Base-by-base conservation (phyloP, 805 yeast species). In the Saccharomyces mikatae region DNA sequence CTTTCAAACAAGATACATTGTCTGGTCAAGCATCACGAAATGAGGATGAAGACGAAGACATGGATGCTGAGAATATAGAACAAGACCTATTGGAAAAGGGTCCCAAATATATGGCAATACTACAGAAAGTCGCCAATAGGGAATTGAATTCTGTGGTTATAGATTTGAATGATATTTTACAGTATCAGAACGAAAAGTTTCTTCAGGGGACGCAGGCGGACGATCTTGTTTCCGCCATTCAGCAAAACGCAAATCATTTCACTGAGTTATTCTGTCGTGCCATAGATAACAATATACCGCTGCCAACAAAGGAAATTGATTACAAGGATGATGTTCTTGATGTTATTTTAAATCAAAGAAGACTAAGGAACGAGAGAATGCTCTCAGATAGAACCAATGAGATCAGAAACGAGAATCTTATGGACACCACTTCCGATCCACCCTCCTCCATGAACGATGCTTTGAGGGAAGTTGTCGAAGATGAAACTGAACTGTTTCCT, bases 241-340 rank as follows among this genome's bases (percentile, higher is more conserved):
- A 77, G 59, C 82, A 81, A 52, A 94, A 94, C 69, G 82, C 98
- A 0, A 76, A 82, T 62, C 88, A 88, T 62, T 92, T 85, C 65
- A 71, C 82, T 26, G 97, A 92, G 62, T 66, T 94, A 28, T 86
- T 95, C 66, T 78, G 89, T 51, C 73, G 76, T 50, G 84, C 83
- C 14, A 80, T 89, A 47, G 99, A 94, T 71, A 83, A 81, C 50
- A 69, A 89, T 55, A 80, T 92, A 81, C 99, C 99, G 0, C 54
- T 62, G 48, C 92, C 98, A n/a, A 85, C 94, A 1, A 81, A 78
- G 50, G 91, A 87, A 56, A 76, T 92, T 52, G 74, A 83, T 48
- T 88, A 86, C 67, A 82, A 83, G 60, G 97, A 89, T 68, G 96
- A 89, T 61, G 98, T 94, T 11, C 74, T 94, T 58, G 99, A 94